Percentiles rank a stretch among this genome's conserved stretches.
Conservation (phyloP, 345 rosid genomes). For the Arabis hirsuta region DNA sequence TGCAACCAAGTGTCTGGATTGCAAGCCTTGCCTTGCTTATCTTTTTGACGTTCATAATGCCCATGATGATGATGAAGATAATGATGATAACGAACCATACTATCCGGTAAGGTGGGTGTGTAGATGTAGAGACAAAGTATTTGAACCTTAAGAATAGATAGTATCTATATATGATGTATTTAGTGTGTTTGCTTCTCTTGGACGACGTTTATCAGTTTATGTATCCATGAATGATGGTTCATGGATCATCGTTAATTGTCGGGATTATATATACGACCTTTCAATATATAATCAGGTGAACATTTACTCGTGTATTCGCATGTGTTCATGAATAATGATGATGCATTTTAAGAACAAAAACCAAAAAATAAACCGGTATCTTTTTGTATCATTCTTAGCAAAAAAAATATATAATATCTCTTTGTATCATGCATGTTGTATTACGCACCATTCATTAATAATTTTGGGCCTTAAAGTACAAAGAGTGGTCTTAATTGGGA, state of each 20-base stretch:
- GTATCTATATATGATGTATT: not conserved
- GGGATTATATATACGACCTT: not conserved
- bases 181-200: conserved; percentile 25
- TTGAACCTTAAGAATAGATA: conserved; percentile 45
- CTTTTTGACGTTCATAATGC: conserved; percentile 49
- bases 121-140: conserved; percentile 63
- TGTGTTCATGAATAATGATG: not conserved
- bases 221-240: not conserved
- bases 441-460: not conserved
- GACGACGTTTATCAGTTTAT: not conserved
- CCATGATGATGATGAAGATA: conserved; percentile 35
- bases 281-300: conserved; percentile 11
- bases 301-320: not conserved
- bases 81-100: conserved; percentile 46
- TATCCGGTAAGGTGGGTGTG: conserved; percentile 80
- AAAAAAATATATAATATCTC: no score
- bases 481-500: not conserved
- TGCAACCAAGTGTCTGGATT: conserved; percentile 61
- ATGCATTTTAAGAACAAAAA: not conserved
- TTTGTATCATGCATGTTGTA: conserved; percentile 2
- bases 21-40: conserved; percentile 74
- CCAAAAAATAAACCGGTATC: no score
- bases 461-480: not conserved
- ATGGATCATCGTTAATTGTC: not conserved
- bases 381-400: no score